Percentiles rank a stretch among this genome's conserved stretches.
Evolutionary conservation across 2,329 filamentous ascomycete genomes (phyloP).

Genomic region (Ophiocordyceps robertsii): DNA sequence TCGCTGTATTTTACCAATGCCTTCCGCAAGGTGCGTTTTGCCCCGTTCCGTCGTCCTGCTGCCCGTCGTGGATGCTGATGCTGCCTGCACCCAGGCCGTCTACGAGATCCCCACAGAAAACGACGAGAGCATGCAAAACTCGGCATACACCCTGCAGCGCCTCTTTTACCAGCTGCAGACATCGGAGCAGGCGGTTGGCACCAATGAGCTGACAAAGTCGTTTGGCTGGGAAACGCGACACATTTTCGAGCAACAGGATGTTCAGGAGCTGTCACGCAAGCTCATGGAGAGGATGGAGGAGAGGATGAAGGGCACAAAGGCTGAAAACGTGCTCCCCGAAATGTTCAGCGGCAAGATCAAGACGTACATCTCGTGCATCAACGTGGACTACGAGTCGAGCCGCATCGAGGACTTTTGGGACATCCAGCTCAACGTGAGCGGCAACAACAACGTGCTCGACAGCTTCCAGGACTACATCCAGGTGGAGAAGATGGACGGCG

Average conservation of each 20-base stretch:
- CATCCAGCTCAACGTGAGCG: slow-evolving; percentile 90
- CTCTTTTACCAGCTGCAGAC: slow-evolving; percentile 94
- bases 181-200: slow-evolving; percentile 69
- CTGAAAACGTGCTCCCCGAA: slow-evolving; percentile 74
- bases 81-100: slow-evolving; percentile 48
- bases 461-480: slow-evolving; percentile 95
- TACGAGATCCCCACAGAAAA: slow-evolving; percentile 92
- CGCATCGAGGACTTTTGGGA: slow-evolving; percentile 98
- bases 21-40: slow-evolving; percentile 63
- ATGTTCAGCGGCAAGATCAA: slow-evolving; percentile 98
- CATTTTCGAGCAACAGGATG: slow-evolving; percentile 97
- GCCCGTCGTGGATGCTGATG: slow-evolving; percentile 1
- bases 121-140: slow-evolving; percentile 71
- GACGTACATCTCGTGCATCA: slow-evolving; percentile 97
- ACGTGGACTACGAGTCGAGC: slow-evolving; percentile 94
- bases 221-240: slow-evolving; percentile 98
- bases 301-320: slow-evolving; percentile 93
- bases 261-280: slow-evolving; percentile 91
- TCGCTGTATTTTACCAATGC: slow-evolving; percentile 81
- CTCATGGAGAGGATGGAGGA: slow-evolving; percentile 96
- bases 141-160: slow-evolving; percentile 84
- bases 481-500: slow-evolving; percentile 91
- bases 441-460: slow-evolving; percentile 83
- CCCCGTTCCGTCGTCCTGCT: slow-evolving; percentile 2
- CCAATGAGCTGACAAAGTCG: slow-evolving; percentile 85